phyloP scores from a whole-genome alignment of 2,329 filamentous ascomycete species.

The Ramularia endophylla region DNA sequence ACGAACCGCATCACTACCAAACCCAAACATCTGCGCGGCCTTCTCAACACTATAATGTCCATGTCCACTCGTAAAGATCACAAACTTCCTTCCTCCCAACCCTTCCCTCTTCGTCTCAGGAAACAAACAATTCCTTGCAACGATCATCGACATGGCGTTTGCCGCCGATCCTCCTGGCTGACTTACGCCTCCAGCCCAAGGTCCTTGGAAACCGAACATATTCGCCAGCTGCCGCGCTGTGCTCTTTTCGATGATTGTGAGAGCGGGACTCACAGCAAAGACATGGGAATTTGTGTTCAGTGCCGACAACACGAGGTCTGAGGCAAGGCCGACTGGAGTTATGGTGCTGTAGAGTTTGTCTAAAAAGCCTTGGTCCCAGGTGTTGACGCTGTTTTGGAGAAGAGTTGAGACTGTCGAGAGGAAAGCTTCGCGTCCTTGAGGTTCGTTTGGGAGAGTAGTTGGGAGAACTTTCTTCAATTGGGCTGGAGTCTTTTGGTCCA shows the following conservation, averaged over 20 bases:
- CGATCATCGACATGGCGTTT: conserved; percentile 77
- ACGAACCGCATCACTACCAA: conserved; percentile 70
- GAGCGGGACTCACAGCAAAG: conserved; percentile 84
- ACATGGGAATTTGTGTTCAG: conserved; percentile 96
- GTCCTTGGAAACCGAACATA: conserved; percentile 69
- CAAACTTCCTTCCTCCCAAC: conserved; percentile 60
- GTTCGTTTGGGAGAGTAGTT: conserved; percentile 32
- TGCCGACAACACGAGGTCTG: conserved; percentile 75
- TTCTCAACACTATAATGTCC: conserved; percentile 96
- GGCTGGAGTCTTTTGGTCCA: conserved; percentile 30
- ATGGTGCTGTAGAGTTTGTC: conserved; percentile 93
- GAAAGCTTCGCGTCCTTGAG: conserved; percentile 39
- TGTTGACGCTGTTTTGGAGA: conserved; percentile 85
- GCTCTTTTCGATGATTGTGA: conserved; percentile 81
- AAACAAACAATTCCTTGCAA: conserved; percentile 81
- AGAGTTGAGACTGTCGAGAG: conserved; percentile 56
- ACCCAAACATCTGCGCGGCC: conserved; percentile 81
- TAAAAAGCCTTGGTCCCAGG: conserved; percentile 96
- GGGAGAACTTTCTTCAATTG: conserved; percentile 35
- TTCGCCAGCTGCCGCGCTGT: conserved; percentile 67
- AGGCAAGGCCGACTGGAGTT: conserved; percentile 77
- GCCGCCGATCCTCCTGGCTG: conserved; percentile 77
- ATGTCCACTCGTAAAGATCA: conserved; percentile 81
- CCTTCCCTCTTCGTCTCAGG: conserved; percentile 70
- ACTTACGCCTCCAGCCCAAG: conserved; percentile 64